Conservation (phyloP, 495 filamentous ascomycete species). For the Jackrogersella multiformis region DNA sequence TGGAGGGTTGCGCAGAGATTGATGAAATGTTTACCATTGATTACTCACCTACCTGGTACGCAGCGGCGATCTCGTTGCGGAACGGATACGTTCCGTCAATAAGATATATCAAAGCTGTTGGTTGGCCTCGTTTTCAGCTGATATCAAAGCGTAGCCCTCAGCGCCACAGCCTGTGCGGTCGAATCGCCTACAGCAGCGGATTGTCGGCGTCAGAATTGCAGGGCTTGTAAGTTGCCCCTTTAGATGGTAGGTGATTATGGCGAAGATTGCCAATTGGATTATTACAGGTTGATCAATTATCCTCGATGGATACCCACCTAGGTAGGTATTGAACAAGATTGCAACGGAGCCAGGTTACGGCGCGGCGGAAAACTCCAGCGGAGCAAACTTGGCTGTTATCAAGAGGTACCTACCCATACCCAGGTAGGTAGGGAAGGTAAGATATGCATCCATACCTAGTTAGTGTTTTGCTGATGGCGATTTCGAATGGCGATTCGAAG, state of each 20-base stretch:
- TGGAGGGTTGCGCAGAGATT: constrained; percentile 21
- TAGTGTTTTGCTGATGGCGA: neutral
- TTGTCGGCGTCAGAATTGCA: neutral
- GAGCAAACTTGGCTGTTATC: neutral
- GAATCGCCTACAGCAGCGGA: neutral
- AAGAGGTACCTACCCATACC: neutral
- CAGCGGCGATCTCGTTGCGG: constrained; percentile 17
- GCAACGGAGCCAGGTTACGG: neutral
- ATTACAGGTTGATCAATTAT: neutral
- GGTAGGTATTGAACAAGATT: neutral
- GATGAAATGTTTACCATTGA: constrained; percentile 13
- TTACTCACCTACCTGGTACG: too few relatives aligned
- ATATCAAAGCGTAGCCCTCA: neutral
- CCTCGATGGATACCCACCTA: neutral
- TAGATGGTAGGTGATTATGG: neutral
- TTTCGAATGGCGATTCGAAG: neutral
- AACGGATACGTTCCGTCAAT: neutral
- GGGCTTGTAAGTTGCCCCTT: neutral
- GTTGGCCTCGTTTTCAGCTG: constrained; percentile 40
- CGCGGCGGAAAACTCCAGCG: neutral
- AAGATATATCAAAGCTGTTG: constrained; percentile 2
- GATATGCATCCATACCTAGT: neutral
- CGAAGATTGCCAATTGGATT: neutral
- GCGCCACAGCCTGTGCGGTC: neutral
- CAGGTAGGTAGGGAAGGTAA: too few relatives aligned